Evolutionary conservation across 192 early-diverging fungal genomes (phyloP), one percentile per base, ranked within the genome.

Genomic region (Oehlia diaphana): DNA sequence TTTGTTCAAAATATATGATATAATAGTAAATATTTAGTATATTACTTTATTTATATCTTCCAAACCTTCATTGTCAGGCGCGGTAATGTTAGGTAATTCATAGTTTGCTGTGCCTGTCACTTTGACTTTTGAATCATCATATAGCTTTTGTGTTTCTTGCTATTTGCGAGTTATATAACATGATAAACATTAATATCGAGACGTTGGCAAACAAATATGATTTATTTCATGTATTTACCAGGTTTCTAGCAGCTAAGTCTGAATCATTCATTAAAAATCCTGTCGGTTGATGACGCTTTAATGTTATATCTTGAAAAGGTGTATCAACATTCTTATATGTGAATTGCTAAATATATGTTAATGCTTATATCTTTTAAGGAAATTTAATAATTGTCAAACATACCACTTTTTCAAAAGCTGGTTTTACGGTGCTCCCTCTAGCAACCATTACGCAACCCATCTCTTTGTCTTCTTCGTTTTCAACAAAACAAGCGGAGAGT

Each of bases 101-200:
- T 84, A 85, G 53, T 88, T 86, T 8, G 82, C 42, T 28, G 68
- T 82, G 3, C 87, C 87, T n/a, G 83, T 76, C 7, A 87, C 84
- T 16, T 82, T 87, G 9, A 86, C 84, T 47, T 82, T 69, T 37
- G 84, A 85, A 66, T 89, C 88, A 61, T 89, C 84, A 73, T 89
- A 89, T 83, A 80, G 67, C 79, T 89, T 89, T 64, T 87, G 86
- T 19, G 87, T 89, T n/a, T 86, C 85, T 79, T 86, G 86, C 80
- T 78, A 10, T n/a, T 80, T 42, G 62, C 19, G 10, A 12, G 39
- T 42, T 19, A 50, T 13, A 50, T 37, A 10, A 28, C 9, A 19
- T 16, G 63, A 61, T n/a, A 80, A 28, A 42, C 6, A 47, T 47
- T 47, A 47, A 47, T 12, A 47, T 47, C 7, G 5, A 47, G 13